Conservation (phyloP, 2,329 filamentous ascomycete genomes). For the Phialemoniopsis sp. region DNA sequence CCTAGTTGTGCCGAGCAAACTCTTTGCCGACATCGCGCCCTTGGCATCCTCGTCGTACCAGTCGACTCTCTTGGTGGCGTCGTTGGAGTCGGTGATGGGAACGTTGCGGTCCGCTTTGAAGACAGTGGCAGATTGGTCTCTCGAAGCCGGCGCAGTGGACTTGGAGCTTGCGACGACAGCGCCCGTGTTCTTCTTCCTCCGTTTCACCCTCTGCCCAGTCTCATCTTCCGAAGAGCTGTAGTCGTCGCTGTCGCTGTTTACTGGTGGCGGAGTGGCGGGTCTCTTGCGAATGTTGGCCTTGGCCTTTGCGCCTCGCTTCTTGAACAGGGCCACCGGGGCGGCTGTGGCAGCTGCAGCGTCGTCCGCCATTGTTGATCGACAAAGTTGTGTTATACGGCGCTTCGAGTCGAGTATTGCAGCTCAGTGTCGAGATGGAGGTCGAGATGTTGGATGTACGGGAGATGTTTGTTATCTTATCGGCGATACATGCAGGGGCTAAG, state of each 20-base stretch:
- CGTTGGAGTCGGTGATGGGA: constrained; percentile 65
- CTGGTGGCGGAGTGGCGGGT: constrained; percentile 71
- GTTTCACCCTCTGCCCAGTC: constrained; percentile 71
- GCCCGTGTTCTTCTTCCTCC: constrained; percentile 59
- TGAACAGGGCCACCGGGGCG: constrained; percentile 68
- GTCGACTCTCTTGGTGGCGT: constrained; percentile 84
- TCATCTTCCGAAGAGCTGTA: constrained; percentile 70
- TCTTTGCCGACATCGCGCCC: constrained; percentile 42
- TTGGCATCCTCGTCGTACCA: constrained; percentile 78
- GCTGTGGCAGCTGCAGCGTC: constrained; percentile 19
- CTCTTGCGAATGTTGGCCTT: constrained; percentile 79
- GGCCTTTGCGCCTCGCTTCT: constrained; percentile 75
- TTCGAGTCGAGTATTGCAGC: too few species aligned
- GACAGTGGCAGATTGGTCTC: constrained; percentile 46
- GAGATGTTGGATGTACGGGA: too few species aligned
- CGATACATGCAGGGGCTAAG: too few species aligned
- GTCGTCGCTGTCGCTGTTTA: constrained; percentile 50
- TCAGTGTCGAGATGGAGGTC: too few species aligned
- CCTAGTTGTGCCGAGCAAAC: constrained; percentile 55
- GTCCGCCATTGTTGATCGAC: not conserved
- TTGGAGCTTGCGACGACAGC: constrained; percentile 60
- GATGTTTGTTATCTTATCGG: too few species aligned
- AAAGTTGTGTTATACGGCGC: too few species aligned
- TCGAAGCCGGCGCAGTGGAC: constrained; percentile 27
- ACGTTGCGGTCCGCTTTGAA: constrained; percentile 59